These are phyloP conservation scores for Theobroma cacao DNA, from an alignment of 345 rosid genomes.

Conservation along the genomic window DNA sequence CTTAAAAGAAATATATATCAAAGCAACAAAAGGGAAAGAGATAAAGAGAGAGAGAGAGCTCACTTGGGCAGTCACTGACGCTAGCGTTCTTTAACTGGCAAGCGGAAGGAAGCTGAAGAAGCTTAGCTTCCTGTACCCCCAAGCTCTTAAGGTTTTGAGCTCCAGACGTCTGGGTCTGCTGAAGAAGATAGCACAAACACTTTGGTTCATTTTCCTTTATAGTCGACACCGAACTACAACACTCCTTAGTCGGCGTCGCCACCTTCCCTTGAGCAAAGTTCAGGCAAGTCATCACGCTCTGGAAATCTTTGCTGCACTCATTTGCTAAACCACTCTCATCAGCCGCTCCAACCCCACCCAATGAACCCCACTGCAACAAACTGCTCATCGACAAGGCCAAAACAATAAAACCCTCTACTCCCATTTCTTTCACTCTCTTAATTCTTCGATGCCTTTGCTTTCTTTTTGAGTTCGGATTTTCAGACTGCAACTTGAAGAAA, in stretches of 20 bases:
- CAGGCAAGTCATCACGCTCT: constrained; percentile 63
- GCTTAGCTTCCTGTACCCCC: constrained; percentile 61
- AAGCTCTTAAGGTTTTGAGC: constrained; percentile 46
- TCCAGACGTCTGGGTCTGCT: constrained; percentile 50
- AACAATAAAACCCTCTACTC: not conserved
- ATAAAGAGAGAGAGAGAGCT: constrained; percentile 7
- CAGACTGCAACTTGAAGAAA: not conserved
- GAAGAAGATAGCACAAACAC: constrained; percentile 76
- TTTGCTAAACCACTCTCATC: constrained; percentile 8
- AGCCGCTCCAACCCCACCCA: not conserved
- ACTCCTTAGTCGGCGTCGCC: constrained; percentile 48
- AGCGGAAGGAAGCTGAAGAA: constrained; percentile 78
- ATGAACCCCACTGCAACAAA: constrained; percentile 9
- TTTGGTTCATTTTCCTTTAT: constrained; percentile 59
- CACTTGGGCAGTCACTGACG: constrained; percentile 65
- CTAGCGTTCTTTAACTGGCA: constrained; percentile 73
- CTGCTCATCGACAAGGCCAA: not conserved
- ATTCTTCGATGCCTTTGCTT: not conserved
- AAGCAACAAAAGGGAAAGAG: not conserved
- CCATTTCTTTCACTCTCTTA: not conserved
- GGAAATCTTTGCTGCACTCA: constrained; percentile 43
- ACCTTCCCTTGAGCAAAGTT: constrained; percentile 62
- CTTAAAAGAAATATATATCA: not conserved
- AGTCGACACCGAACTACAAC: constrained; percentile 57
- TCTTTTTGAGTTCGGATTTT: not conserved